These are phyloP conservation scores for Ustilago cynodontis DNA, from an alignment of 1,284 basidiomycete genomes.

Conservation along the genomic window DNA sequence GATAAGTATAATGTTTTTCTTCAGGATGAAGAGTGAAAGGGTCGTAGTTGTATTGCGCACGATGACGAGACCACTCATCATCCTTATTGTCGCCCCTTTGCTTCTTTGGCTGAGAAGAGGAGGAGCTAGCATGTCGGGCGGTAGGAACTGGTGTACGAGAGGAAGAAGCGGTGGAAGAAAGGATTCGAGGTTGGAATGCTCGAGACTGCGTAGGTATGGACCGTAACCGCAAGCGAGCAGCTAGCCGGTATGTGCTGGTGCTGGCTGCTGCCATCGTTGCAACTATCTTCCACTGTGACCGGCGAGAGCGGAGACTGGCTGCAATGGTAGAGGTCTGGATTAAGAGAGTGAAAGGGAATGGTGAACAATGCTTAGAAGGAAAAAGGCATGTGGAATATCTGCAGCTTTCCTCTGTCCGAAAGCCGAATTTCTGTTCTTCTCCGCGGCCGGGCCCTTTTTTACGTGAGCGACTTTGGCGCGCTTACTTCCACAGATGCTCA, in stretches of 20 bases:
- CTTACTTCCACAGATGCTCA: not conserved
- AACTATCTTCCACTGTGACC: not conserved
- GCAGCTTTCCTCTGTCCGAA: not conserved
- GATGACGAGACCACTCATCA: slow-evolving; percentile 52
- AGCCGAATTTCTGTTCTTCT: not conserved
- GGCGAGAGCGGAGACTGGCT: not conserved
- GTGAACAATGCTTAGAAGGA: not conserved
- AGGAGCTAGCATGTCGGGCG: slow-evolving; percentile 11
- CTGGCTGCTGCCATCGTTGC: slow-evolving; percentile 3
- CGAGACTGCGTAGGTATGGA: not conserved
- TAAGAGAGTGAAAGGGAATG: not conserved
- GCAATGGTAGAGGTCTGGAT: not conserved
- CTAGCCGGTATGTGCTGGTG: slow-evolving; percentile 2
- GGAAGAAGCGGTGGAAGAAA: not conserved
- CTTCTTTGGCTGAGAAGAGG: not conserved
- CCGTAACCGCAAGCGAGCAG: not conserved
- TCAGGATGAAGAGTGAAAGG: slow-evolving; percentile 61
- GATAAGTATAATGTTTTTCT: slow-evolving; percentile 55
- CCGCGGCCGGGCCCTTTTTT: not conserved
- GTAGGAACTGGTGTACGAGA: not conserved
- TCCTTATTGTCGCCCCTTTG: not conserved
- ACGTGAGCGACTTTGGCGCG: slow-evolving; percentile 7
- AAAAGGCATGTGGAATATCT: slow-evolving; percentile 1
- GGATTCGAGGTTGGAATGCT: not conserved
- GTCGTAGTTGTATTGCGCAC: slow-evolving; percentile 68